Base-by-base conservation (phyloP, 2,329 filamentous ascomycete species). In the Penicillium janthinellum region DNA sequence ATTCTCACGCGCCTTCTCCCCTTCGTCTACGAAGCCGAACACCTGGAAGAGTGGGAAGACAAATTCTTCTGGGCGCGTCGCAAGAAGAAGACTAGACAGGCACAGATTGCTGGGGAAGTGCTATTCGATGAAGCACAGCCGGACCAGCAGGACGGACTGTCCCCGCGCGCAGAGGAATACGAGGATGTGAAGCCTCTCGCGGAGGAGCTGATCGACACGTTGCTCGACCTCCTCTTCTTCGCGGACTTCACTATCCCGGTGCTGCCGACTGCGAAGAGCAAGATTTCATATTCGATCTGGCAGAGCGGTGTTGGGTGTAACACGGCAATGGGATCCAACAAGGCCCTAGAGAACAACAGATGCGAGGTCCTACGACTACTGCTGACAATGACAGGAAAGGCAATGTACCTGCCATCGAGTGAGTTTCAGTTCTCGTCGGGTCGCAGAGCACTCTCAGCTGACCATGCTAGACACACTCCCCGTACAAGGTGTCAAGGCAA, bases 301-400 rank as follows among this genome's bases (percentile, higher is more conserved):
- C 92, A 97, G 79, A 98, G 91, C 72, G 95, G 95, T 50, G 94
- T 99, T 34, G 95, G 95, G 14, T 98, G 94, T 81, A 96, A 96
- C 75, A 91, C 90, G 15, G 87, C 92, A 5, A 88, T 96, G 67
- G 89, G 89, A 10, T 94, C 92, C 3, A 97, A 89, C 54, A 96
- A 92, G 75, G 93, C 98, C 70, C 89, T 91, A 59, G 95, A 99
- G 79, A 96, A 85, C 78, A 97, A 97, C 76, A 87, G 95, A 60
- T 92, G 90, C 65, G 95, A 99, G 77, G 89, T 97, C 34, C 77
- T 98, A 69, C 87, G 94, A 22, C 81, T 99, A 58, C 84, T 99
- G 42, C 82, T 99, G 65, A 92, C 92, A 0, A 78, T 99, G 63
- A 87, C 91, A 12, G 92, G 94, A 74, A 92, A 94, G 76, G 93